Evolutionary conservation across 495 filamentous ascomycete species (phyloP).

Genomic region (Talaromyces trachyspermus): DNA sequence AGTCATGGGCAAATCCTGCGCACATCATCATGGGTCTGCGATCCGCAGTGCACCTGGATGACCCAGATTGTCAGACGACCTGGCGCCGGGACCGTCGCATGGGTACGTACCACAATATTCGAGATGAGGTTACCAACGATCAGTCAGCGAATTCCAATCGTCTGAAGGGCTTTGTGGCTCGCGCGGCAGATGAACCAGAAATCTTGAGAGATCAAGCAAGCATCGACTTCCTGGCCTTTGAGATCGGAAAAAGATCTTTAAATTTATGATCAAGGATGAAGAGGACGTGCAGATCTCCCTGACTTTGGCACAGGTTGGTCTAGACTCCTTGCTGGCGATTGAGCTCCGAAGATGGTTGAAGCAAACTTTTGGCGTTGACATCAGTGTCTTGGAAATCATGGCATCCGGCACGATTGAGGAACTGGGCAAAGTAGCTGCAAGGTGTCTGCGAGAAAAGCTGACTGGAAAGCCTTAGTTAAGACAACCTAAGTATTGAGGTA

Average conservation of each 20-base stretch:
- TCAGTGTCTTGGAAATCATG: slow-evolving; percentile 33
- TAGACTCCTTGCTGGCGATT: slow-evolving; percentile 33
- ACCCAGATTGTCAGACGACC: slow-evolving; percentile 19
- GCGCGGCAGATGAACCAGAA: slow-evolving; percentile 1
- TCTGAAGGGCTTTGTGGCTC: slow-evolving; percentile 19
- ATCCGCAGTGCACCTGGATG: slow-evolving; percentile 18
- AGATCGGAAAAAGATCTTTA: slow-evolving; percentile 27
- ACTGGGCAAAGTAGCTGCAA: slow-evolving; percentile 20
- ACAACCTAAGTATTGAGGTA: no score
- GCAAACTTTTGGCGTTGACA: slow-evolving; percentile 16
- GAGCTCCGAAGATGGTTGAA: slow-evolving; percentile 28
- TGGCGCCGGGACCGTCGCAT: slow-evolving; percentile 7
- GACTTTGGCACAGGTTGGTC: slow-evolving; percentile 22
- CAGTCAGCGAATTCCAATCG: slow-evolving; percentile 13
- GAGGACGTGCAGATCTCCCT: slow-evolving; percentile 21
- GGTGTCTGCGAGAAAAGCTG: not conserved
- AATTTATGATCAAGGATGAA: slow-evolving; percentile 22
- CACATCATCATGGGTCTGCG: slow-evolving; percentile 31
- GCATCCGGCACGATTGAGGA: slow-evolving; percentile 18
- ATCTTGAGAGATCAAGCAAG: slow-evolving; percentile 16
- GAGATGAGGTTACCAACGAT: not conserved
- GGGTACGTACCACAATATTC: slow-evolving; percentile 6
- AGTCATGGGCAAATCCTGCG: slow-evolving; percentile 14
- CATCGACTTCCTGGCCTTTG: slow-evolving; percentile 18
- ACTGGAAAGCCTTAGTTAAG: no score